Percentiles rank a stretch among this genome's conserved stretches.
These are phyloP conservation scores for Fusarium coffeatum DNA, from an alignment of 2,329 filamentous ascomycete genomes.

Conservation along the genomic window DNA sequence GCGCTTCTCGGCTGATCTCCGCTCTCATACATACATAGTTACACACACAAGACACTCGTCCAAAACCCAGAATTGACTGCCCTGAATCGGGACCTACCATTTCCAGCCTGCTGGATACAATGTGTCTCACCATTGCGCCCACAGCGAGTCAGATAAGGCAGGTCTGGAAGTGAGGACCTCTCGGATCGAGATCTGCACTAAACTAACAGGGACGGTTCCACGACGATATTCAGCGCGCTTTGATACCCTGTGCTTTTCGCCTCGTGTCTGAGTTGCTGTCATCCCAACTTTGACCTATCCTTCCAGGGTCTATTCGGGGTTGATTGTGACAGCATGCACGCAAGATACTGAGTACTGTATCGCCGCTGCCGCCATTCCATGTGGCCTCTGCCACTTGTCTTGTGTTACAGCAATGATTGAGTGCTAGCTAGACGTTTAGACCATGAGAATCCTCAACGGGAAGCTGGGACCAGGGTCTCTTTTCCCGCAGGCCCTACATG, in stretches of 20 bases:
- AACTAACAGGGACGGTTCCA: constrained; percentile 35
- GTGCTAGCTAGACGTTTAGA: constrained; percentile 8
- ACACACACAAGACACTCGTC: constrained; percentile 17
- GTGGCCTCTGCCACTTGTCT: constrained; percentile 35
- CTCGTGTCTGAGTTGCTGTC: constrained; percentile 35
- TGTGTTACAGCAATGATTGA: constrained; percentile 33
- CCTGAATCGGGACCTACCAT: constrained; percentile 27
- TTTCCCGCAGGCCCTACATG: background rate
- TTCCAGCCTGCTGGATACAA: constrained; percentile 36
- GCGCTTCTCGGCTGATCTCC: constrained; percentile 12
- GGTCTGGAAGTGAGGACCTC: constrained; percentile 37
- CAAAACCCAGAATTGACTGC: constrained; percentile 30
- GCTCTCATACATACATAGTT: constrained; percentile 18
- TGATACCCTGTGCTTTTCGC: constrained; percentile 34
- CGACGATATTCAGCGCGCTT: constrained; percentile 27
- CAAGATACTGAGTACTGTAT: background rate
- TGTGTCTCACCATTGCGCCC: constrained; percentile 37
- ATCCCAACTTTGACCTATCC: constrained; percentile 37
- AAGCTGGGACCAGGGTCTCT: constrained; percentile 31
- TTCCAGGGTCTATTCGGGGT: constrained; percentile 14
- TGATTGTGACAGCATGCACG: constrained; percentile 20
- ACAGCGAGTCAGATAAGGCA: constrained; percentile 45
- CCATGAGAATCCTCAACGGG: constrained; percentile 27
- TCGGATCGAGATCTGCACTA: constrained; percentile 48
- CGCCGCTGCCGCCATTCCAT: constrained; percentile 19